phyloP scores from a whole-genome alignment of 169 alveolate species.

The Amoebophrya sp. region DNA sequence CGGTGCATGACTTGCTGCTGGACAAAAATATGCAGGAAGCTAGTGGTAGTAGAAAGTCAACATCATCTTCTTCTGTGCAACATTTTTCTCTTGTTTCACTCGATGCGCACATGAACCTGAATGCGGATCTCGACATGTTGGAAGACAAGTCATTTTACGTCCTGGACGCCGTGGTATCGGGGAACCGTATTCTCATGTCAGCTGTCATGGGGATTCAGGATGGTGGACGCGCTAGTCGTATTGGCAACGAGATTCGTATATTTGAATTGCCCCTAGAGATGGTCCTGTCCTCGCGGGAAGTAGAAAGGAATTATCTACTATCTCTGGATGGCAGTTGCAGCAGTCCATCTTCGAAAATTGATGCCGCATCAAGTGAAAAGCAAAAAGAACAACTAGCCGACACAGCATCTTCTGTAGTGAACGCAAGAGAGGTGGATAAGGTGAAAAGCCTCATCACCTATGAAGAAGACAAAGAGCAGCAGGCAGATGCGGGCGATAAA shows the following conservation, averaged over 20 bases:
- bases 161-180: background rate
- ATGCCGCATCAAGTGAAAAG: background rate
- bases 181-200: background rate
- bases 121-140: background rate
- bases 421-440: background rate
- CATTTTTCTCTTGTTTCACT: background rate
- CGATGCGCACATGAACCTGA: background rate
- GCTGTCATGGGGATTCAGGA: constrained; percentile 6
- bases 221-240: background rate
- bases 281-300: background rate
- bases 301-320: too few relatives aligned
- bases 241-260: background rate
- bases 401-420: background rate
- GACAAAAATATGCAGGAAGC: background rate
- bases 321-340: too few relatives aligned
- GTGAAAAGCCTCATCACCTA: too few relatives aligned
- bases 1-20: background rate
- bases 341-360: too few relatives aligned
- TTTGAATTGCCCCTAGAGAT: background rate
- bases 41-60: background rate
- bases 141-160: background rate
- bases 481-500: background rate
- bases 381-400: background rate
- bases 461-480: background rate
- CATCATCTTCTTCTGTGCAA: background rate